Base-by-base conservation (phyloP, 2,329 filamentous ascomycete species). In the Leptographium galeiforme region DNA sequence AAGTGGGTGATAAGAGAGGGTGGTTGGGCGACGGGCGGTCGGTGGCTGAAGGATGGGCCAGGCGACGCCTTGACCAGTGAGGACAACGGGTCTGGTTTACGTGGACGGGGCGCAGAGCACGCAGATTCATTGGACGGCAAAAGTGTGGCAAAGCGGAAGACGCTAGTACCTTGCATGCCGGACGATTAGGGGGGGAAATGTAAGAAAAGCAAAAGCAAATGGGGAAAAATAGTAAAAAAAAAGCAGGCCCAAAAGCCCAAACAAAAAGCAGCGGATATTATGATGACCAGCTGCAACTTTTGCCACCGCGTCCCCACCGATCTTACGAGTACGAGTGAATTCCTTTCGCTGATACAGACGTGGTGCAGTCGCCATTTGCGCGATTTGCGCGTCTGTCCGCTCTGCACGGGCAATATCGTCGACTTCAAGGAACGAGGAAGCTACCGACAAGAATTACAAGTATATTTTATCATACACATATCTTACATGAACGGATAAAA, bases 81-180 rank as follows among this genome's bases (percentile, higher is more conserved):
- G 19, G 43, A 30, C 30, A 8, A 14, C 6, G 8, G 48, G 19
- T 32, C 25, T 19, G 16, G 36, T 34, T 18, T 34, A 30, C 34
- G 18, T 34, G 32, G 45, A 48, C 16, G 14, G 32, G 25, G 45
- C 45, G 32, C 30, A 10, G 14, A 48, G n/a, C n/a, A 36, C n/a
- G 7, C 16, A 13, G 45, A 16, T 18, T 41, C 12, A 53, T 48
- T 53, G 51, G 51, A 12, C 36, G n/a, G 38, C 14, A 8, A 44
- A 25, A 25, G 8, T 6, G 51, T 53, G 51, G 51, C 51, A 44
- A 53, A 48, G 33, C 40, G 45, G n/a, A 34, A 6, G 38, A 38
- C 51, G 45, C 51, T 53, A 53, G 51, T 53, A 53, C 45, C 51
- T 46, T 52, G 36, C 51, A 48, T 41, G 41, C 50, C 43, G 44